Percentiles rank a stretch among this genome's conserved stretches.
phyloP scores from a whole-genome alignment of 306 rosid species.

The Abrus pulchellus region DNA sequence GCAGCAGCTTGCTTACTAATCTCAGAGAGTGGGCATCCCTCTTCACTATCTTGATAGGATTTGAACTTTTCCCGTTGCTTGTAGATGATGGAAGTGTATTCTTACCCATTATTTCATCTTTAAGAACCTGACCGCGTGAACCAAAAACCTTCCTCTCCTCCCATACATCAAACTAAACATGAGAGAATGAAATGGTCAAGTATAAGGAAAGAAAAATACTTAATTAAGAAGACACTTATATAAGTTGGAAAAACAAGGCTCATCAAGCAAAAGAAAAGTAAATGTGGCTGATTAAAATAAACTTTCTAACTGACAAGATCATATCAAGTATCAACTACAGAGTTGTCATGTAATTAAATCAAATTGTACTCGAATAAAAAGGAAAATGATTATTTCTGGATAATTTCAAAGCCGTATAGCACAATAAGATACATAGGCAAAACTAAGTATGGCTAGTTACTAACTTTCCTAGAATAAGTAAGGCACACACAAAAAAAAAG shows the following conservation, averaged over 20 bases:
- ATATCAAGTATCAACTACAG: too few species aligned
- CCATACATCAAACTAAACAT: slow-evolving; percentile 84
- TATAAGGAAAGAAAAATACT: neutral
- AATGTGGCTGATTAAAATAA: too few species aligned
- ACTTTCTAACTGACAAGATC: too few species aligned
- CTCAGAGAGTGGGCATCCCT: slow-evolving; percentile 91
- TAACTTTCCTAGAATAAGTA: too few species aligned
- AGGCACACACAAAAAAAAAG: too few species aligned
- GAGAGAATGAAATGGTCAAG: slow-evolving; percentile 10
- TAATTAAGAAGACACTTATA: neutral
- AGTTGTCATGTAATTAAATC: too few species aligned
- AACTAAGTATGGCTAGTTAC: too few species aligned
- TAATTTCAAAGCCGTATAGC: too few species aligned
- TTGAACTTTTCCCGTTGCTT: slow-evolving; percentile 78
- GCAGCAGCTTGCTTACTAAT: slow-evolving; percentile 70
- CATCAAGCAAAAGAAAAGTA: too few species aligned
- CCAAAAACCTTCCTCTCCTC: slow-evolving; percentile 98
- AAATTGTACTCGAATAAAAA: too few species aligned
- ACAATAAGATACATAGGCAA: too few species aligned
- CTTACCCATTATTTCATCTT: slow-evolving; percentile 85
- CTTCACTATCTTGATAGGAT: slow-evolving; percentile 87
- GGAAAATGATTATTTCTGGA: too few species aligned
- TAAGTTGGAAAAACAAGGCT: neutral
- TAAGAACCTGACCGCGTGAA: slow-evolving; percentile 90
- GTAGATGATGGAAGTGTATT: slow-evolving; percentile 62